phyloP scores from a whole-genome alignment of 805 yeast species.

The Metschnikowia aberdeeniae region DNA sequence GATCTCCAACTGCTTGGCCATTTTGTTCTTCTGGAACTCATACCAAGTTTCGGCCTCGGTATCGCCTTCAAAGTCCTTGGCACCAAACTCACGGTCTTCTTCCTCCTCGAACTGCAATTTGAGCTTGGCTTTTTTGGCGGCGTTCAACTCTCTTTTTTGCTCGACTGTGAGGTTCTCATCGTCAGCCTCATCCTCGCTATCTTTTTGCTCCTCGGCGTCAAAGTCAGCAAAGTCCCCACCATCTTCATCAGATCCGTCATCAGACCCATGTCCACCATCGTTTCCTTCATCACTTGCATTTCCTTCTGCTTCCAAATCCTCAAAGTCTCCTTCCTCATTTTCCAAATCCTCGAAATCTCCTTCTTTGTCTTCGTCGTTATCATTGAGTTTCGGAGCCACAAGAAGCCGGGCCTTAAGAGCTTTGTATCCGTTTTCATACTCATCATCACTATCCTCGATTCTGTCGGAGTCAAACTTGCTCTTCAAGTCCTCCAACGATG shows the following conservation, averaged over 20 bases:
- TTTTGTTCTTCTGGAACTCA: slow-evolving; percentile 92
- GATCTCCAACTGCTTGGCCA: slow-evolving; percentile 93
- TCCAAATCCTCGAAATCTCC: slow-evolving; percentile 41
- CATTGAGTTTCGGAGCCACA: slow-evolving; percentile 46
- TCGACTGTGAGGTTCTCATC: slow-evolving; percentile 52
- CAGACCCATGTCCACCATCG: slow-evolving; percentile 25
- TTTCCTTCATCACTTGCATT: slow-evolving; percentile 25
- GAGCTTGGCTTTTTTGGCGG: slow-evolving; percentile 83
- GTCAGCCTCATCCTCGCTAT: slow-evolving; percentile 34
- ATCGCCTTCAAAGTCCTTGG: slow-evolving; percentile 70
- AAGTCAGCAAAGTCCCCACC: slow-evolving; percentile 50
- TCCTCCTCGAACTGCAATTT: slow-evolving; percentile 87
- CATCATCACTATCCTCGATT: slow-evolving; percentile 28
- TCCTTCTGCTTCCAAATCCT: slow-evolving; percentile 30
- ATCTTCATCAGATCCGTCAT: slow-evolving; percentile 21
- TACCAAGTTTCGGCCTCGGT: slow-evolving; percentile 93
- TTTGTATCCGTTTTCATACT: slow-evolving; percentile 39
- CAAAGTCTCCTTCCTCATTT: slow-evolving; percentile 37
- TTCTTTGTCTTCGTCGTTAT: slow-evolving; percentile 24
- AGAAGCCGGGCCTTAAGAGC: slow-evolving; percentile 47
- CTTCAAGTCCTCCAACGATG: slow-evolving; percentile 41
- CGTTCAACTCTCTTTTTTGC: slow-evolving; percentile 74
- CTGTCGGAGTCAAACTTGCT: slow-evolving; percentile 41
- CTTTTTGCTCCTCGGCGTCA: slow-evolving; percentile 49
- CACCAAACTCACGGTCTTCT: slow-evolving; percentile 60